These are phyloP conservation scores for Pogostemon cablin DNA, from an alignment of 257 asterid genomes.

Conservation along the genomic window DNA sequence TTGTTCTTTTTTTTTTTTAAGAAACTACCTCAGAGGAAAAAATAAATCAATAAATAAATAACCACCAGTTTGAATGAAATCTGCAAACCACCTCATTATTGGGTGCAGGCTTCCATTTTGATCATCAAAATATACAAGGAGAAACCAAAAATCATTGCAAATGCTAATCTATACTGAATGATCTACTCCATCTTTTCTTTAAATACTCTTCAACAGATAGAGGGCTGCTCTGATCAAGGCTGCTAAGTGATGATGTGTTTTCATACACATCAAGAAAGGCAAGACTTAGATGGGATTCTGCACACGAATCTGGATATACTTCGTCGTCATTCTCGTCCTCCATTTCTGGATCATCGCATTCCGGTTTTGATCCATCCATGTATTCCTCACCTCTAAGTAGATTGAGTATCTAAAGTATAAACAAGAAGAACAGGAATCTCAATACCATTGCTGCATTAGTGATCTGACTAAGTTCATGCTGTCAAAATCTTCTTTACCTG, in stretches of 20 bases:
- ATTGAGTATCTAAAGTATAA: conserved; percentile 49
- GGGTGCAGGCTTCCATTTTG: conserved; percentile 52
- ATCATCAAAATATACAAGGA: conserved; percentile 38
- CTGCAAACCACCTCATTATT: conserved; percentile 49
- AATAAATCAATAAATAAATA: not conserved
- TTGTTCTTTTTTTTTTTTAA: not conserved
- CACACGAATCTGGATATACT: conserved; percentile 83
- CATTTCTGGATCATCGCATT: conserved; percentile 38
- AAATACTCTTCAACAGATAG: conserved; percentile 71
- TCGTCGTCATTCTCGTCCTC: conserved; percentile 71
- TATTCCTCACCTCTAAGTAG: conserved; percentile 59
- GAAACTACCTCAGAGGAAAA: not conserved
- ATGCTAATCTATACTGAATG: conserved; percentile 60
- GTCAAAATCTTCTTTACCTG: conserved; percentile 51
- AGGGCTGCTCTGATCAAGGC: conserved; percentile 75
- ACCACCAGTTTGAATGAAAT: conserved; percentile 15
- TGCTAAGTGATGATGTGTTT: conserved; percentile 62
- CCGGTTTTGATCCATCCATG: conserved; percentile 30
- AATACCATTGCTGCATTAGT: conserved; percentile 2
- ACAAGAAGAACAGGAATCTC: not conserved
- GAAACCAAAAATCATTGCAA: conserved; percentile 23
- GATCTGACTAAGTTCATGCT: not conserved
- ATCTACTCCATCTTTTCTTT: conserved; percentile 73
- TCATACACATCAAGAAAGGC: conserved; percentile 77
- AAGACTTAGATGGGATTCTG: conserved; percentile 76